Evolutionary conservation across 2,329 filamentous ascomycete genomes (phyloP), one percentile per base, ranked within the genome.

Genomic region (Sporothrix humicola): DNA sequence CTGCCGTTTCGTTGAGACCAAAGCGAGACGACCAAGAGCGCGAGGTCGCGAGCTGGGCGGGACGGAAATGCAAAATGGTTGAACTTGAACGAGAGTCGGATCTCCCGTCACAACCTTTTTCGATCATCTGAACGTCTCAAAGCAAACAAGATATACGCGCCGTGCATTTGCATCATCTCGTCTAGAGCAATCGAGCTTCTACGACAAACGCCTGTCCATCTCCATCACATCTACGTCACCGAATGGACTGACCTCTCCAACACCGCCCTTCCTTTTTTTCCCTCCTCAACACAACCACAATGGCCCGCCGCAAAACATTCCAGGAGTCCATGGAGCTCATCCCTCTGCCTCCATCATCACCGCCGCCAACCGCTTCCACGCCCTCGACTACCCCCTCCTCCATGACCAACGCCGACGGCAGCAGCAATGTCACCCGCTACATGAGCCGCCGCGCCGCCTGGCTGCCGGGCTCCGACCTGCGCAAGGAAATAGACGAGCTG

Each of bases 291-390:
- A 63, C 26, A 63, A 4, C 58, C 54, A 61, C 46, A 4, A 77
- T 77, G 76, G 20, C 71, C 3, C 56, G 74, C 6, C 80, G 81
- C 7, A 79, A 81, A 71, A 77, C 80, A 20, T 81, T 81, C 69
- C 80, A 83, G 73, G 82, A 84, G 76, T 74, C 78, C 31, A 77
- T 84, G 76, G 77, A 79, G 23, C 72, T 84, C 17, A 76, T 77
- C 23, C 76, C 79, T 6, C 76, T 83, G 7, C 78, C 80, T 13
- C 73, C 77, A 8, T 75, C 74, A 5, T 15, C 50, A 5, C 76
- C 83, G 6, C 78, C 80, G 15, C 73, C 77, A 8, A 75, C 74
- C 7, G 13, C 50, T 0, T 50, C 72, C 3, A 52, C 4, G 7
- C 17, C 58, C 10, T 6, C 59, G 7, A 4, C 23, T 4, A 0